Base-by-base conservation (phyloP, 2,329 filamentous ascomycete genomes). In the Phyllosticta citriasiana region DNA sequence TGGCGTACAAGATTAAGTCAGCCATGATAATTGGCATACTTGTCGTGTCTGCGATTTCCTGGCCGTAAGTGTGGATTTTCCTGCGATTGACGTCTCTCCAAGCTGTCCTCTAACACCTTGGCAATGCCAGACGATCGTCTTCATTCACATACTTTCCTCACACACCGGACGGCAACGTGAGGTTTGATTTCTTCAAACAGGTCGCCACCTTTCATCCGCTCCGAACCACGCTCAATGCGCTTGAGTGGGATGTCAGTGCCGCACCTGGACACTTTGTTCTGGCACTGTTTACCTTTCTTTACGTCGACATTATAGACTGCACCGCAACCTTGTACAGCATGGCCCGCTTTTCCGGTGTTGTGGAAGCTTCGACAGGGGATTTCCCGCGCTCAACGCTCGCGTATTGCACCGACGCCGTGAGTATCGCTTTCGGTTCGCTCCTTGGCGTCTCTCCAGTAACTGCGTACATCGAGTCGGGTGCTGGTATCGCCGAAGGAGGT, bases 241-340 rank as follows among this genome's bases (percentile, higher is more conserved):
- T 91, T 69, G 80, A 91, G 62, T 96, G 89, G 87, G 77, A 88
- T 66, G 78, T 95, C 24, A 73, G 79, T 3, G 25, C 47, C 5
- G 84, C 88, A 57, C 84, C 87, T 10, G 83, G 83, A 3, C 86
- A 94, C 67, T 95, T 95, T 68, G 88, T 85, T 16, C 80, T 94
- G 57, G 91, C 91, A 0, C 83, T 96, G 60, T 86, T 95, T 72
- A 95, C 91, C 1, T 95, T 96, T 58, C 78, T 95, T n/a, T 95
- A 95, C 67, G 90, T 95, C 66, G 91, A 96, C 70, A 93, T 96
- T 63, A 84, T 96, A 58, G 91, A 95, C 74, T 88, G 86, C 65
- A 95, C 91, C 0, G 91, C 89, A 64, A 95, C 91, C 0, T 77
- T 95, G 59, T 96, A 95, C 76, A 88, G 88, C 50, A 95, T 96